Evolutionary conservation across 164 flowering plant species (phyloP).

Genomic region (Litsea cubeba): DNA sequence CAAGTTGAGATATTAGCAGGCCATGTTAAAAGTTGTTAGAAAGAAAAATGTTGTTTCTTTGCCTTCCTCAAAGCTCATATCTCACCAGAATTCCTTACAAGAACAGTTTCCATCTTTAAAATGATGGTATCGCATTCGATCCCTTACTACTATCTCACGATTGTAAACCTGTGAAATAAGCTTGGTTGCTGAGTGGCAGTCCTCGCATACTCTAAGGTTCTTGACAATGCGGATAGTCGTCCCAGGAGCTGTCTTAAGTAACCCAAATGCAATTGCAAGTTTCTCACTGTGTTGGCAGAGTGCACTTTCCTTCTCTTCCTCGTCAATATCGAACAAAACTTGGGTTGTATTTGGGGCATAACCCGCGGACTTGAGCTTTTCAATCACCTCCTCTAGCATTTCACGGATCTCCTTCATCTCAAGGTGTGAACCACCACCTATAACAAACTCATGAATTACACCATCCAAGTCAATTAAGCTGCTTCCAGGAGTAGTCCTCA

Average conservation of each 20-base stretch:
- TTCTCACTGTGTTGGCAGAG: conserved; percentile 36
- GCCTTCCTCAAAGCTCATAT: not conserved
- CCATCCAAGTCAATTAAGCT: conserved; percentile 36
- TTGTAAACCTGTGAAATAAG: conserved; percentile 30
- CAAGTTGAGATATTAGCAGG: not conserved
- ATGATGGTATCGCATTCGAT: conserved; percentile 34
- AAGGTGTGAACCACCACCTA: conserved; percentile 33
- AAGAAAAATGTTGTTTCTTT: not conserved
- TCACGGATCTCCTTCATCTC: conserved; percentile 24
- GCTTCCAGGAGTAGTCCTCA: conserved; percentile 35
- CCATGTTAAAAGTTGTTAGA: not conserved
- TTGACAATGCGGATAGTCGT: conserved; percentile 31
- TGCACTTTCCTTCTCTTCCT: conserved; percentile 40
- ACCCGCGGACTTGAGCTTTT: conserved; percentile 21
- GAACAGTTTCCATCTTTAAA: conserved; percentile 35
- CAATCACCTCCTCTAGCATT: conserved; percentile 28
- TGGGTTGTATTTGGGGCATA: conserved; percentile 30
- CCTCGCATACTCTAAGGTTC: conserved; percentile 38
- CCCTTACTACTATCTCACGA: conserved; percentile 35
- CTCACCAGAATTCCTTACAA: conserved; percentile 36
- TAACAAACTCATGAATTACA: conserved; percentile 26
- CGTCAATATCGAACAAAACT: conserved; percentile 34
- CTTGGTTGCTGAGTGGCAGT: conserved; percentile 36
- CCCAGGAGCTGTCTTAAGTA: conserved; percentile 27
- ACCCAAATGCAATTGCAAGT: conserved; percentile 36